phyloP scores from a whole-genome alignment of 2,329 filamentous ascomycete species.

The Colletotrichum truncatum region DNA sequence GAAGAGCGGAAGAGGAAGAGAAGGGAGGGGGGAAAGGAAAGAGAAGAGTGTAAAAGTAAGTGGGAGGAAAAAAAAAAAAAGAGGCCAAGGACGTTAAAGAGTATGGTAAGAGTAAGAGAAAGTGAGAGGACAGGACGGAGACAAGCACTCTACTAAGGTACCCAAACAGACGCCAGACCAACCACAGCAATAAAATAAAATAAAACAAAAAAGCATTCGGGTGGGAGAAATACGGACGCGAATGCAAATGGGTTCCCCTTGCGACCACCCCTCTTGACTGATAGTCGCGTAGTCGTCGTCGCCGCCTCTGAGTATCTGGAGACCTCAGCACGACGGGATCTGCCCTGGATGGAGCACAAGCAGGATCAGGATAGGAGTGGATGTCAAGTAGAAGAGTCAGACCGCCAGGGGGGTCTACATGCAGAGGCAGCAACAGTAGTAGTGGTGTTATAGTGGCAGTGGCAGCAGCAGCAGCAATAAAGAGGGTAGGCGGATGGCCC shows the following conservation, averaged over 20 bases:
- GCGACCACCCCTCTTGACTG: conserved; percentile 7
- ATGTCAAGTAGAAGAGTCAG: background rate
- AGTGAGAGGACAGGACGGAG: background rate
- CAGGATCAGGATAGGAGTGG: background rate
- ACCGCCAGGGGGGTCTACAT: conserved; percentile 5
- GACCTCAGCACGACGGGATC: background rate
- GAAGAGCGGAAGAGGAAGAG: background rate
- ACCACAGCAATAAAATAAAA: background rate
- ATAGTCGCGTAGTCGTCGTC: background rate
- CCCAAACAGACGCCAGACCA: conserved; percentile 4
- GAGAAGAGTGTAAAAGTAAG: background rate
- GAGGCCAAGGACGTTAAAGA: conserved; percentile 14
- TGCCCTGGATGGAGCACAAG: background rate
- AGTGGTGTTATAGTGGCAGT: no score
- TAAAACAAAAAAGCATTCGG: background rate
- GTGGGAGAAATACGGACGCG: background rate
- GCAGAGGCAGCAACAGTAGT: no score
- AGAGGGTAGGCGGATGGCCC: background rate
- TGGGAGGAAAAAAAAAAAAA: background rate
- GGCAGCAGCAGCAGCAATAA: background rate
- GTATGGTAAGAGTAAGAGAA: background rate
- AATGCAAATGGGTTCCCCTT: background rate
- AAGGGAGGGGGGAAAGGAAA: conserved; percentile 2
- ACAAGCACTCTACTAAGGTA: background rate
- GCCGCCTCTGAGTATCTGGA: background rate